These are phyloP conservation scores for Malus domestica DNA, from an alignment of 306 rosid species.

Conservation along the genomic window ASM211411v1 NC_041802.1:30922001-30922500, in stretches of 20 bases:
- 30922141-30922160: neutral
- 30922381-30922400: neutral
- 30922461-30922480: slow-evolving; percentile 82
- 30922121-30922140: neutral
- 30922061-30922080: slow-evolving; percentile 77
- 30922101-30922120: slow-evolving; percentile 59
- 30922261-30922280: slow-evolving; percentile 72
- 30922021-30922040: slow-evolving; percentile 38
- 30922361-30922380: neutral
- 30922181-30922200: slow-evolving; percentile 75
- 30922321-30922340: neutral
- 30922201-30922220: slow-evolving; percentile 73
- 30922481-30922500: slow-evolving; percentile 79
- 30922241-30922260: slow-evolving; percentile 75
- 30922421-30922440: slow-evolving; percentile 44
- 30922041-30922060: slow-evolving; percentile 65
- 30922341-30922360: no score
- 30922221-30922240: slow-evolving; percentile 66
- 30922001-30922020: neutral
- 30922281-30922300: slow-evolving; percentile 93
- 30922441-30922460: slow-evolving; percentile 63
- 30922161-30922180: neutral
- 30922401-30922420: neutral
- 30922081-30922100: slow-evolving; percentile 83
- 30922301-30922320: slow-evolving; percentile 51